phyloP scores from a whole-genome alignment of 495 filamentous ascomycete genomes.

The Daldinia bambusicola region DNA sequence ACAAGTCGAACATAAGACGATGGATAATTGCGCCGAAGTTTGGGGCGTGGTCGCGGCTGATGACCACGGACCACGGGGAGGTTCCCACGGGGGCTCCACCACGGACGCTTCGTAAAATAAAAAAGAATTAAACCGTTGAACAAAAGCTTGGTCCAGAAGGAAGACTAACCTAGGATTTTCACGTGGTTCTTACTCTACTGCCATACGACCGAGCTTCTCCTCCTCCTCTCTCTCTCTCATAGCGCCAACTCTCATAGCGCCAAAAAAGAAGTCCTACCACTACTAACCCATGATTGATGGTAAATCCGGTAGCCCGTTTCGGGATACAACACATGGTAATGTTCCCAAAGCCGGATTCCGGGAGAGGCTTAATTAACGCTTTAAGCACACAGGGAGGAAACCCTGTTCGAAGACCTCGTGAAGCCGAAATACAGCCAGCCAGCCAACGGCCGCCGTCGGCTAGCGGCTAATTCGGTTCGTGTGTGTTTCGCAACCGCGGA shows the following conservation, averaged over 20 bases:
- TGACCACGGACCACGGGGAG: slow-evolving; percentile 30
- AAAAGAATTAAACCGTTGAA: no score
- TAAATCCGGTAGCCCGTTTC: slow-evolving; percentile 9
- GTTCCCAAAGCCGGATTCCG: slow-evolving; percentile 11
- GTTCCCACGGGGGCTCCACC: slow-evolving; percentile 14
- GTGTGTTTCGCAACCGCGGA: slow-evolving; percentile 5
- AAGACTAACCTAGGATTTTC: slow-evolving; percentile 16
- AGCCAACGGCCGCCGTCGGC: slow-evolving; percentile 18
- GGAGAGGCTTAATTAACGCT: slow-evolving; percentile 5
- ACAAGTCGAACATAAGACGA: slow-evolving; percentile 7
- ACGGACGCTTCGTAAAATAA: slow-evolving; percentile 10
- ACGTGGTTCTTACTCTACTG: slow-evolving; percentile 28
- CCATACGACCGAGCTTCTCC: slow-evolving; percentile 15
- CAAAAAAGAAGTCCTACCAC: neutral
- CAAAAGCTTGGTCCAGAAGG: slow-evolving; percentile 9
- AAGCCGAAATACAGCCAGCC: slow-evolving; percentile 22
- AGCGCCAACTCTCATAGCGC: no score
- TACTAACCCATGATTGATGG: neutral
- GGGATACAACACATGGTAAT: slow-evolving; percentile 11
- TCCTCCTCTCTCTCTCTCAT: no score
- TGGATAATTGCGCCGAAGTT: slow-evolving; percentile 32
- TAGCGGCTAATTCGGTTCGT: slow-evolving; percentile 39
- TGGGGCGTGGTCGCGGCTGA: slow-evolving; percentile 16
- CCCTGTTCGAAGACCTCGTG: slow-evolving; percentile 22
- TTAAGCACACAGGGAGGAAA: slow-evolving; percentile 7